Percentiles rank a stretch among this genome's conserved stretches.
Evolutionary conservation across 2,329 filamentous ascomycete species (phyloP).

Genomic region (Leptographium wingfieldii): DNA sequence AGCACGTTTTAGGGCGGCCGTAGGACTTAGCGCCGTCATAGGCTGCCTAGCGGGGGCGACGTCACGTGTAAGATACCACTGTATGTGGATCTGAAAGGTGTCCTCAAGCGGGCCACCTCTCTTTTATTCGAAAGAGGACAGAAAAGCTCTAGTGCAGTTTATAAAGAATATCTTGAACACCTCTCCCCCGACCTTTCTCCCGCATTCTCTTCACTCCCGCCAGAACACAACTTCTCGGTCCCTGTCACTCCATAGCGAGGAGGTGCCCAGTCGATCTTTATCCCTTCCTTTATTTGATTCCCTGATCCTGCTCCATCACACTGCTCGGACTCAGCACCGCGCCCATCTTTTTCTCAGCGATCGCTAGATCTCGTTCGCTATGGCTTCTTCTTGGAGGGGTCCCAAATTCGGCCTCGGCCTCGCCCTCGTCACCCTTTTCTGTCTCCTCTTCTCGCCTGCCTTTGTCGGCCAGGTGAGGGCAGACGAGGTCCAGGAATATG

Average conservation of each 20-base stretch:
- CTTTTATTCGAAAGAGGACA: constrained; percentile 10
- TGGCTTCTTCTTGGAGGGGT: constrained; percentile 13
- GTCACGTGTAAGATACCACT: background rate
- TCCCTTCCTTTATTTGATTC: constrained; percentile 2
- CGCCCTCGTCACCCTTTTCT: constrained; percentile 84
- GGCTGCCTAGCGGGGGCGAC: background rate
- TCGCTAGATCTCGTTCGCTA: background rate
- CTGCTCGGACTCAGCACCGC: background rate
- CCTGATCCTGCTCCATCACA: background rate
- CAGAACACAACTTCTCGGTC: background rate
- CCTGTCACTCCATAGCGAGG: background rate
- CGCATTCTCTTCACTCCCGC: background rate
- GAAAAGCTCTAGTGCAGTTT: constrained; percentile 6
- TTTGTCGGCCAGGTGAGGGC: constrained; percentile 67
- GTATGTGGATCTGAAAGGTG: constrained; percentile 11
- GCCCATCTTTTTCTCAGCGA: background rate
- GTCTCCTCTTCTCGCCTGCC: constrained; percentile 77
- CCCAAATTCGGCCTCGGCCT: constrained; percentile 46
- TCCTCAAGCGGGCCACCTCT: constrained; percentile 12
- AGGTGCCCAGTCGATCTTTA: background rate
- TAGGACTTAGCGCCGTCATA: background rate
- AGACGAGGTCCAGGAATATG: constrained; percentile 64
- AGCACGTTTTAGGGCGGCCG: too few species aligned
- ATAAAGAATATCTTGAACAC: constrained; percentile 2
- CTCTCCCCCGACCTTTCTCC: background rate